These are phyloP conservation scores for Penicillium paneum DNA, from an alignment of 2,329 filamentous ascomycete genomes.

Conservation along the genomic window DNA sequence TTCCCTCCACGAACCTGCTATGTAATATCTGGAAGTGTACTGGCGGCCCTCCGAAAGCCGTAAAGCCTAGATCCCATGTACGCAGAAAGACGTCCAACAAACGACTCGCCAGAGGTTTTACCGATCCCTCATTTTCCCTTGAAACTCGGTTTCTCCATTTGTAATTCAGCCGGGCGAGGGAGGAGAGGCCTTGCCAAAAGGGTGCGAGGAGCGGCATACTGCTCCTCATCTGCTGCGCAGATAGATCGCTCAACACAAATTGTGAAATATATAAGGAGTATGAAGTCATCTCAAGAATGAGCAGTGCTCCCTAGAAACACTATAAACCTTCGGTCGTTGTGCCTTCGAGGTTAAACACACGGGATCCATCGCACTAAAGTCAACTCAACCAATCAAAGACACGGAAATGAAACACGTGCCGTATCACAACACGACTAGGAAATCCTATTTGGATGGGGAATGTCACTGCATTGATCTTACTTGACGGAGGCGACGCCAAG, in stretches of 20 bases:
- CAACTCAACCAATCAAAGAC: no score
- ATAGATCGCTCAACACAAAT: background rate
- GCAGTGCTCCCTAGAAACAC: no score
- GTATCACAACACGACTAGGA: no score
- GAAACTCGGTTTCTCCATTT: constrained; percentile 3
- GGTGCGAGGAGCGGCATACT: constrained; percentile 5
- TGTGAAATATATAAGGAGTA: background rate
- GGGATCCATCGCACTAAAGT: no score
- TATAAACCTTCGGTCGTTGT: no score
- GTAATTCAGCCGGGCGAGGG: constrained; percentile 1
- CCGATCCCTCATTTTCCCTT: background rate
- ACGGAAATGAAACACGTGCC: no score
- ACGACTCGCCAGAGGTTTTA: constrained; percentile 19
- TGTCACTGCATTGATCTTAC: no score
- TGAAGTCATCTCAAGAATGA: background rate
- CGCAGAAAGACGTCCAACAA: constrained; percentile 36
- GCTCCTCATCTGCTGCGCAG: background rate
- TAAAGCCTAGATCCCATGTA: constrained; percentile 63
- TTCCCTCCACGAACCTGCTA: constrained; percentile 56
- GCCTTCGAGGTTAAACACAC: no score
- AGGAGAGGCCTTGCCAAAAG: constrained; percentile 4
- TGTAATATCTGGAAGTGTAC: constrained; percentile 69
- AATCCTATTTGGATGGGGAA: no score
- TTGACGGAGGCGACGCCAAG: no score
- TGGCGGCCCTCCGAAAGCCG: constrained; percentile 64